Evolutionary conservation across 768 basidiomycete genomes (phyloP).

Genomic region (Agrocybe praecox): DNA sequence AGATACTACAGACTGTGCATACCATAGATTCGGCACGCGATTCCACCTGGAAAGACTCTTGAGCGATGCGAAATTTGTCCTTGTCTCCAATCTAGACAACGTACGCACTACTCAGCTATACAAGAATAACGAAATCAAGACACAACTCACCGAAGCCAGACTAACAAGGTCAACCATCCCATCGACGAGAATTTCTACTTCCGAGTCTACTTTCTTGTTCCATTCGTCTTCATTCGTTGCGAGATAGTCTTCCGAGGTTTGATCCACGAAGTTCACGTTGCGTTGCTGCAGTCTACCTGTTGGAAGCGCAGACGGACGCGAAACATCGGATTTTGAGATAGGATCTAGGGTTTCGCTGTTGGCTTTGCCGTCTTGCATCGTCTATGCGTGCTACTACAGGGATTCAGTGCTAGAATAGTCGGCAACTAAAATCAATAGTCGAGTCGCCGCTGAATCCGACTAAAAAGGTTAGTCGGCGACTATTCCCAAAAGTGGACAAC

Average conservation of each 20-base stretch:
- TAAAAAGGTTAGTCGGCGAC: too few relatives aligned
- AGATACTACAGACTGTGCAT: too few relatives aligned
- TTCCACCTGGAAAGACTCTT: constrained; percentile 85
- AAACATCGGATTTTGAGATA: constrained; percentile 85
- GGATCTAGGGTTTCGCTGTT: constrained; percentile 27
- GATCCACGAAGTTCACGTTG: constrained; percentile 41
- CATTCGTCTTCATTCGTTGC: constrained; percentile 87
- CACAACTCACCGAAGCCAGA: constrained; percentile 70
- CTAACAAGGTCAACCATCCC: constrained; percentile 92
- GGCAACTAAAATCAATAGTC: too few relatives aligned
- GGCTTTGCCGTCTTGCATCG: constrained; percentile 12
- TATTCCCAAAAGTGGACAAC: too few relatives aligned
- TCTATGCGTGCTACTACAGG: too few relatives aligned
- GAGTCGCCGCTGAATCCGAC: too few relatives aligned
- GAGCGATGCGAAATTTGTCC: constrained; percentile 85
- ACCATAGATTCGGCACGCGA: constrained; percentile 89
- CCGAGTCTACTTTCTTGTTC: constrained; percentile 90
- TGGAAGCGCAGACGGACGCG: constrained; percentile 82
- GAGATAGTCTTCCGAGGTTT: constrained; percentile 79
- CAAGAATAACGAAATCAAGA: neutral
- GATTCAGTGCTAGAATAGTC: too few relatives aligned
- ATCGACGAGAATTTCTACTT: constrained; percentile 84
- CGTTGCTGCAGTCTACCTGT: constrained; percentile 68
- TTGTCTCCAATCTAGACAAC: constrained; percentile 75
- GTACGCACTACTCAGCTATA: neutral